A percentile compares a stretch with the other conserved stretches of the same genome.
Evolutionary conservation across 192 early-diverging fungal genomes (phyloP).

Genomic region (Spizellomyces punctatus): DNA sequence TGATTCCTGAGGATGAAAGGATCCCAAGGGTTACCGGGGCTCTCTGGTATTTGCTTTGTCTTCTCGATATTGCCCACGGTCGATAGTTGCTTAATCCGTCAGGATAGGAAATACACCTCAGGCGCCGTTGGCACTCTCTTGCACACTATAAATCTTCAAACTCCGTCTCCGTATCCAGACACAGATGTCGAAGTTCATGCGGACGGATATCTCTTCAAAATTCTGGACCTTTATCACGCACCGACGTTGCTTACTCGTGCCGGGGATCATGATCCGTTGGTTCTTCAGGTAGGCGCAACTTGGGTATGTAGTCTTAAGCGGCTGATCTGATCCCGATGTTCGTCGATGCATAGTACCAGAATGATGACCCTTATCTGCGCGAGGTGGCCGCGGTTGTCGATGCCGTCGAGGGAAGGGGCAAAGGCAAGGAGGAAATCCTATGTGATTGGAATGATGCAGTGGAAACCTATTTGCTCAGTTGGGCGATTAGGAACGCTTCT

Average conservation of each 20-base stretch:
- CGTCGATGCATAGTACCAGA: conserved; percentile 1
- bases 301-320: background rate
- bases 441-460: conserved; percentile 3
- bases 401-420: background rate
- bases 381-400: background rate
- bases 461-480: conserved; percentile 8
- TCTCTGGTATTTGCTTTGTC: background rate
- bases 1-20: background rate
- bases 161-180: background rate
- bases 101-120: background rate
- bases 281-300: background rate
- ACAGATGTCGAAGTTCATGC: background rate
- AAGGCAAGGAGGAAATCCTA: background rate
- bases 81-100: background rate
- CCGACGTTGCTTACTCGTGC: background rate
- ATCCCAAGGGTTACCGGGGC: conserved; percentile 1
- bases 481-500: conserved; percentile 4
- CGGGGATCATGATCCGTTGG: background rate
- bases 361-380: conserved; percentile 1
- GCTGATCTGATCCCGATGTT: conserved; percentile 2
- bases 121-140: conserved; percentile 11
- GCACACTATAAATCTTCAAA: background rate
- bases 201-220: background rate
- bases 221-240: background rate
- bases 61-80: background rate